These are phyloP conservation scores for Ananas comosus DNA, from an alignment of 176 grass and related monocot species.

Conservation along the genomic window DNA sequence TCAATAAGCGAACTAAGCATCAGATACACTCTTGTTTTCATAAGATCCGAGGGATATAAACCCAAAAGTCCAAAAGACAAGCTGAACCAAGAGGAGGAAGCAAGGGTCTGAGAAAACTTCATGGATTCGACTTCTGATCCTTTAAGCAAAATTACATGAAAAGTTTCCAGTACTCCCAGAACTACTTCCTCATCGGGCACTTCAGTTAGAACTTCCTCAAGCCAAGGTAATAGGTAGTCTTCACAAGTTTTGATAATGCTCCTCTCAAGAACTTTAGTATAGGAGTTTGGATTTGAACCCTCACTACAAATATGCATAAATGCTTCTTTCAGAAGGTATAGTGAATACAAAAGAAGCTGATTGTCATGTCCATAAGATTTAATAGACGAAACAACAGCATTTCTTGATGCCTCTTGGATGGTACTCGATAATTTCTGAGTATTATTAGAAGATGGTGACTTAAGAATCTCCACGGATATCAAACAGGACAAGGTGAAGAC, in stretches of 20 bases:
- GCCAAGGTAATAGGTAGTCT: constrained; percentile 59
- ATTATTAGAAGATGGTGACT: constrained; percentile 45
- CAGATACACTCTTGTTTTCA: constrained; percentile 75
- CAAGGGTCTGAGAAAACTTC: constrained; percentile 54
- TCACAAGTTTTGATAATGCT: constrained; percentile 59
- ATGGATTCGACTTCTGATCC: constrained; percentile 32
- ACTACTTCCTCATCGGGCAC: constrained; percentile 56
- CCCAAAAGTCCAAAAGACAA: constrained; percentile 84
- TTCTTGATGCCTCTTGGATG: constrained; percentile 62
- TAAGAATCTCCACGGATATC: constrained; percentile 72
- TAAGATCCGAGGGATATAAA: constrained; percentile 60
- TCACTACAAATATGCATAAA: constrained; percentile 52
- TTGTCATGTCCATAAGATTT: constrained; percentile 30
- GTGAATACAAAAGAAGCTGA: constrained; percentile 39
- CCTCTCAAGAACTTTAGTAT: constrained; percentile 44
- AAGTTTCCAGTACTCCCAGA: constrained; percentile 62
- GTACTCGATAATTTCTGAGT: constrained; percentile 46
- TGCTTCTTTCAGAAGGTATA: constrained; percentile 73
- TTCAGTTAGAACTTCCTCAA: constrained; percentile 51
- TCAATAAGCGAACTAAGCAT: constrained; percentile 57
- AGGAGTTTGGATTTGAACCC: constrained; percentile 21
- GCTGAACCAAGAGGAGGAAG: constrained; percentile 71
- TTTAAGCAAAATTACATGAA: constrained; percentile 68
- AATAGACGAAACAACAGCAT: constrained; percentile 49
- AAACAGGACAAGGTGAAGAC: constrained; percentile 55